Conservation (phyloP, 805 yeast species). For the Lipomyces chichibuensis region DNA sequence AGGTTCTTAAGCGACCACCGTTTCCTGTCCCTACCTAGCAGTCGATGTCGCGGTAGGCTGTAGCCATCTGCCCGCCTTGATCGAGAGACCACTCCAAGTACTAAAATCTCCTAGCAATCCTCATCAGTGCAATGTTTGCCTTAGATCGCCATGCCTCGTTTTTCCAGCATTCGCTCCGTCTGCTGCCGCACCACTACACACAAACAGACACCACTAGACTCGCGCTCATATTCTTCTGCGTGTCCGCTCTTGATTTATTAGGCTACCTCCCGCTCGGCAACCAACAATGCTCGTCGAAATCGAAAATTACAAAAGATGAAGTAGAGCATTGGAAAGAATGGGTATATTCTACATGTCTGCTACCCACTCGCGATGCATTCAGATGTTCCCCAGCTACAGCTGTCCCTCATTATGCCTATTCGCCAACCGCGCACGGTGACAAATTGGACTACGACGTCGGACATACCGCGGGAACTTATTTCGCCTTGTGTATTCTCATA, state of each 20-base stretch:
- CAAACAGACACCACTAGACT: conserved; percentile 69
- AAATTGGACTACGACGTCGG: conserved; percentile 56
- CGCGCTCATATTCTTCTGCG: conserved; percentile 69
- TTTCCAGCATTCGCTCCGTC: conserved; percentile 54
- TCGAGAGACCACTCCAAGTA: too few species aligned
- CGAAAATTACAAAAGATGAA: conserved; percentile 42
- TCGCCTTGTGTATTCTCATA: conserved; percentile 64
- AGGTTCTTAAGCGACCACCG: background rate
- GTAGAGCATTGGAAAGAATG: conserved; percentile 45
- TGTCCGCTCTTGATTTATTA: conserved; percentile 61
- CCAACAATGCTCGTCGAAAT: conserved; percentile 25
- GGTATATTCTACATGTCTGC: conserved; percentile 46
- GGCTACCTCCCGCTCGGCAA: conserved; percentile 35
- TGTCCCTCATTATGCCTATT: conserved; percentile 27
- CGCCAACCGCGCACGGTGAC: conserved; percentile 17
- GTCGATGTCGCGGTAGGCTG: too few species aligned
- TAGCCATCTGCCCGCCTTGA: too few species aligned
- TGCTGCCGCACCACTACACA: conserved; percentile 61
- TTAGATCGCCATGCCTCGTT: conserved; percentile 41
- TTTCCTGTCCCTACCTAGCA: background rate
- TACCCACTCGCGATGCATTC: conserved; percentile 52
- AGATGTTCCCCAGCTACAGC: conserved; percentile 54
- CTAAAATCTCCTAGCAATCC: too few species aligned
- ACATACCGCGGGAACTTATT: conserved; percentile 73
- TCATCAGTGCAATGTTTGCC: conserved; percentile 3